These are phyloP conservation scores for Pseudotulostoma volvatum DNA, from an alignment of 495 filamentous ascomycete genomes.

Conservation along the genomic window DNA sequence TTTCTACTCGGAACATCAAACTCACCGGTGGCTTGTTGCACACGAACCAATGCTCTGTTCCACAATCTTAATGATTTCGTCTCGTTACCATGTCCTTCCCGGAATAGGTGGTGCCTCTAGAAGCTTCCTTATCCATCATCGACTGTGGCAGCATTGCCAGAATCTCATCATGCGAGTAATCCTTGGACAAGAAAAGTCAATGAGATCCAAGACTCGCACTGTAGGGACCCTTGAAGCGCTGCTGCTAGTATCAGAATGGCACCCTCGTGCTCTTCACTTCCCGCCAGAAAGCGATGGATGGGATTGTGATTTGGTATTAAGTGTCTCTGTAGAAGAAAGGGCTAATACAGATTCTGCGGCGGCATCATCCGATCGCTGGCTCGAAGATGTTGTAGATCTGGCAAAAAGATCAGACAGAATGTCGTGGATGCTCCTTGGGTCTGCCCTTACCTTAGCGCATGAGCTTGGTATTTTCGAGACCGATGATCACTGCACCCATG, in stretches of 20 bases:
- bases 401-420: conserved; percentile 38
- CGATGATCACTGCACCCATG: conserved; percentile 14
- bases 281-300: conserved; percentile 35
- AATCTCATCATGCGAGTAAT: conserved; percentile 34
- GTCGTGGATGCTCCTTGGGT: conserved; percentile 40
- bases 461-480: conserved; percentile 36
- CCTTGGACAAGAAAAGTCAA: conserved; percentile 34
- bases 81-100: conserved; percentile 35
- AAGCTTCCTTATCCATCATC: conserved; percentile 38
- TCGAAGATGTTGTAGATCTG: conserved; percentile 35
- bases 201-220: conserved; percentile 26
- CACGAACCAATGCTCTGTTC: conserved; percentile 33
- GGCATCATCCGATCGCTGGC: conserved; percentile 20
- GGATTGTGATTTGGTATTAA: conserved; percentile 26
- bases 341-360: conserved; percentile 8
- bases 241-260: conserved; percentile 39
- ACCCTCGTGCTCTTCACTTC: conserved; percentile 37
- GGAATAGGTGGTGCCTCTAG: conserved; percentile 34
- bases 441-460: conserved; percentile 33
- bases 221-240: conserved; percentile 37
- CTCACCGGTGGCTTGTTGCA: conserved; percentile 28
- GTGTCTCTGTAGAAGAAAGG: not conserved
- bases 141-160: conserved; percentile 38
- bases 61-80: conserved; percentile 38
- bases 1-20: conserved; percentile 31